A percentile compares a stretch with the other conserved stretches of the same genome.
Conservation (phyloP, 148 eudicot species). For the Diospyros lotus region DNA sequence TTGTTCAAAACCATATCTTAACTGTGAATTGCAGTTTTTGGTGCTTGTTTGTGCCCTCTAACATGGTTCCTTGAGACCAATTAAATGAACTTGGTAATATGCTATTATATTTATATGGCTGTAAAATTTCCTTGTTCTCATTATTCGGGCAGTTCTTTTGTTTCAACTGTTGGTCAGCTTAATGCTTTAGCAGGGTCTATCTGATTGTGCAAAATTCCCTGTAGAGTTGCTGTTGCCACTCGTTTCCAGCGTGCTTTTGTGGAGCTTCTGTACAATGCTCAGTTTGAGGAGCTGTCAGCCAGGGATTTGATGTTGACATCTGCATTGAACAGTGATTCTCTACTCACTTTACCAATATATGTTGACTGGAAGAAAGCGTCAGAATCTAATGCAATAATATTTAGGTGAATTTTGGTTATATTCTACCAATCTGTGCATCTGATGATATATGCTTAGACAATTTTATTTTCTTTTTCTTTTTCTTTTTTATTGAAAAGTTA, state of each 20-base stretch:
- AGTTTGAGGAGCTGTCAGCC: conserved; percentile 88
- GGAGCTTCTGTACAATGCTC: conserved; percentile 78
- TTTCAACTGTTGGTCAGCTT: conserved; percentile 4
- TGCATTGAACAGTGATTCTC: conserved; percentile 81
- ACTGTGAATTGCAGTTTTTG: background rate
- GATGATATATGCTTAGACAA: background rate
- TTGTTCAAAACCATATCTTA: background rate
- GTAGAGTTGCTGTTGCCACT: conserved; percentile 56
- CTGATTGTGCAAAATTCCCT: conserved; percentile 39
- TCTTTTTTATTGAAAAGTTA: background rate
- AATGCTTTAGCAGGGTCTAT: conserved; percentile 14
- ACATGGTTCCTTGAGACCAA: background rate
- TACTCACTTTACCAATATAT: conserved; percentile 83
- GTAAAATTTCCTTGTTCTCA: background rate
- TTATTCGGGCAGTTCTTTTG: background rate
- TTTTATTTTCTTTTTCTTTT: too few relatives aligned
- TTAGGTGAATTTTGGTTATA: conserved; percentile 47
- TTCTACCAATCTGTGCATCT: background rate
- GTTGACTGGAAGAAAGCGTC: conserved; percentile 95
- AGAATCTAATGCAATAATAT: conserved; percentile 79
- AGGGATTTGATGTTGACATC: conserved; percentile 85
- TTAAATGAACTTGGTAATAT: background rate
- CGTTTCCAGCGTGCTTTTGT: conserved; percentile 83
- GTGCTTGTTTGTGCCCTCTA: background rate
- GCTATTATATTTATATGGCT: background rate